Percentiles rank a stretch among this genome's conserved stretches.
Conservation (phyloP, 345 rosid genomes). For the Noccaea bulbosa region DNA sequence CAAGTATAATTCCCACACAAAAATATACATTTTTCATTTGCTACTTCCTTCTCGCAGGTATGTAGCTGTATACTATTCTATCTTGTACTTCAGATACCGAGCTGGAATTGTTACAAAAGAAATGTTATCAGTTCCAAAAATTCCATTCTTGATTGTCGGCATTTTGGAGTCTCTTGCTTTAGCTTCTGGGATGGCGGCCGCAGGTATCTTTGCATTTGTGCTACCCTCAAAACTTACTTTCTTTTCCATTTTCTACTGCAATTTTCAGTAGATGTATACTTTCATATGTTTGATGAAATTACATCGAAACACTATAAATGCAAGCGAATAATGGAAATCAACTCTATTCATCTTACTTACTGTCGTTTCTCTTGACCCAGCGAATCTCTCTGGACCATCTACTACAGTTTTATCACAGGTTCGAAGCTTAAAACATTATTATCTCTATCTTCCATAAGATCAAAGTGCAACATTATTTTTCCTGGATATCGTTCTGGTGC, state of each 20-base stretch:
- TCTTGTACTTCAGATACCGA: slow-evolving; percentile 70
- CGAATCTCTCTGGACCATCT: slow-evolving; percentile 91
- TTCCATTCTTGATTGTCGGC: slow-evolving; percentile 76
- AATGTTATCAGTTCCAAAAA: slow-evolving; percentile 90
- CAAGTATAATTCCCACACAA: not conserved
- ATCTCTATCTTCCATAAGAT: slow-evolving; percentile 13
- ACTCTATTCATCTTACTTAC: slow-evolving; percentile 33
- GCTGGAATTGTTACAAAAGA: slow-evolving; percentile 90
- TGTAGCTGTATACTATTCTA: slow-evolving; percentile 72
- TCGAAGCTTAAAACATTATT: slow-evolving; percentile 32
- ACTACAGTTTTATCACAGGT: slow-evolving; percentile 96
- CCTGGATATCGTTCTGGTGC: not conserved
- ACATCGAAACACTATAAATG: not conserved
- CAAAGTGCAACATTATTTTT: not conserved
- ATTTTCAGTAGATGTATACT: slow-evolving; percentile 16
- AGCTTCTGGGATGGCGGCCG: slow-evolving; percentile 98
- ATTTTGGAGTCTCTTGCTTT: slow-evolving; percentile 88
- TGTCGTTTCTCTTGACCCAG: slow-evolving; percentile 55
- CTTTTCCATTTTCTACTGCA: slow-evolving; percentile 11
- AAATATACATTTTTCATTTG: not conserved
- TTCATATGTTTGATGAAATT: not conserved
- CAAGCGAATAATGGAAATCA: not conserved
- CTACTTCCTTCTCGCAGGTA: slow-evolving; percentile 52
- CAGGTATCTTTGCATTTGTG: slow-evolving; percentile 51
- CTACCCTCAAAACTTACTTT: not conserved